Base-by-base conservation (phyloP, 805 yeast genomes). In the Citeromyces matritensis region DNA sequence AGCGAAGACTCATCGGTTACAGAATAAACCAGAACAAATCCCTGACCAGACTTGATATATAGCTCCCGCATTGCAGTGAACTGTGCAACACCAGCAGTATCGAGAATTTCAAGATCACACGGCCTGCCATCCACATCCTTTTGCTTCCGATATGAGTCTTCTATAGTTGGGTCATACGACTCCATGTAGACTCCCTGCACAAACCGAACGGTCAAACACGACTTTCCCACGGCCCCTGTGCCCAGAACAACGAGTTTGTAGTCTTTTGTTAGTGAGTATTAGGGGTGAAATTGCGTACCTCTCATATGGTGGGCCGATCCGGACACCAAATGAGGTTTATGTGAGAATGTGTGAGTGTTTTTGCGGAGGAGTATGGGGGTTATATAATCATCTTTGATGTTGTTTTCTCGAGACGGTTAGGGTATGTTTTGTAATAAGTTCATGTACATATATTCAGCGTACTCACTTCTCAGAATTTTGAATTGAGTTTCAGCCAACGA, bases 191-290 rank as follows among this genome's bases (percentile, higher is more conserved):
- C 79, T 8, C 91, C 91, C 49, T 83, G 94, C 3, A 84, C 94
- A 47, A 80, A 86, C 48, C 84, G 94, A 5, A 84, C 94, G 2
- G 95, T 85, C 26, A 88, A 60, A 26, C 94, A 85, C 15, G 96
- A 83, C 47, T 88, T 88, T 44, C 98, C 98, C 6, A 84, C 95
- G 55, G 96, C 95, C 44, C 96, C 96, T 9, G 95, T 94, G 37
- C 98, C 98, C 36, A 88, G 60, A 12, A 88, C 91, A 11, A 83
- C 96, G 29, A 91, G 60, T 49, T 83, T 84, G 53, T 85, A 85
- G 49, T 86, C 96, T 69, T 36, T 19, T 12, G 9, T 12, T n/a
- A 15, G 12, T 25, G 14, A 15, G 7, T 12, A 24, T 9, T 7
- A 14, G 27, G 14, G 27, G 8, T 25, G n/a, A n/a, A n/a, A n/a